Evolutionary conservation across 352 stramenopile genomes (phyloP).

Genomic region (Globisporangium barbulae): DNA sequence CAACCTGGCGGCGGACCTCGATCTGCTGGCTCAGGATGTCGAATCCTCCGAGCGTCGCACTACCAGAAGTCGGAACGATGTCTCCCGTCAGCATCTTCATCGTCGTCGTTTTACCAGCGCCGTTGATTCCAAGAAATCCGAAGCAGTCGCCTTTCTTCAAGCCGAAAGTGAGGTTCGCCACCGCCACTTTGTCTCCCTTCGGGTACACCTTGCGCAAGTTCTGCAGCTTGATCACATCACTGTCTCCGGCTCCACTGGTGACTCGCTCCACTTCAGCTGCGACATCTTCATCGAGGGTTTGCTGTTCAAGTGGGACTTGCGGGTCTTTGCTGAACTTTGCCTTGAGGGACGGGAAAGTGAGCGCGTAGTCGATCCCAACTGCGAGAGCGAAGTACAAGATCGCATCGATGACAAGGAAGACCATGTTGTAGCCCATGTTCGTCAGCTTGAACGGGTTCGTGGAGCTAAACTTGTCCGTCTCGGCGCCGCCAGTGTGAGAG

Average conservation of each 20-base stretch:
- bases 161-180: conserved; percentile 75
- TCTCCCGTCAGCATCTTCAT: conserved; percentile 95
- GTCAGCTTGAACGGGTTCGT: conserved; percentile 28
- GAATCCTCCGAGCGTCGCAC: conserved; percentile 57
- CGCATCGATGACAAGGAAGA: conserved; percentile 27
- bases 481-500: conserved; percentile 18
- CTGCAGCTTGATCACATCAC: conserved; percentile 34
- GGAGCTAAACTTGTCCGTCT: conserved; percentile 9
- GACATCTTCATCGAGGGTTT: conserved; percentile 46
- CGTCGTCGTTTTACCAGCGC: conserved; percentile 94
- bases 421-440: conserved; percentile 31
- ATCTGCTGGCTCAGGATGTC: conserved; percentile 74
- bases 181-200: conserved; percentile 63
- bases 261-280: conserved; percentile 35
- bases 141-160: conserved; percentile 90
- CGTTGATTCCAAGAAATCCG: conserved; percentile 94
- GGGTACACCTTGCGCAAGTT: conserved; percentile 41
- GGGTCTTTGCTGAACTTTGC: conserved; percentile 54
- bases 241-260: conserved; percentile 22
- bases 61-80: conserved; percentile 51
- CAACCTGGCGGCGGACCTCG: conserved; percentile 72
- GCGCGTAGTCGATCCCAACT: conserved; percentile 48
- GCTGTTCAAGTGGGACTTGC: conserved; percentile 31
- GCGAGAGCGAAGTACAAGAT: conserved; percentile 22
- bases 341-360: conserved; percentile 66